Evolutionary conservation across 495 filamentous ascomycete species (phyloP), one percentile per base, ranked within the genome.

Genomic region (Durotheca rogersii): DNA sequence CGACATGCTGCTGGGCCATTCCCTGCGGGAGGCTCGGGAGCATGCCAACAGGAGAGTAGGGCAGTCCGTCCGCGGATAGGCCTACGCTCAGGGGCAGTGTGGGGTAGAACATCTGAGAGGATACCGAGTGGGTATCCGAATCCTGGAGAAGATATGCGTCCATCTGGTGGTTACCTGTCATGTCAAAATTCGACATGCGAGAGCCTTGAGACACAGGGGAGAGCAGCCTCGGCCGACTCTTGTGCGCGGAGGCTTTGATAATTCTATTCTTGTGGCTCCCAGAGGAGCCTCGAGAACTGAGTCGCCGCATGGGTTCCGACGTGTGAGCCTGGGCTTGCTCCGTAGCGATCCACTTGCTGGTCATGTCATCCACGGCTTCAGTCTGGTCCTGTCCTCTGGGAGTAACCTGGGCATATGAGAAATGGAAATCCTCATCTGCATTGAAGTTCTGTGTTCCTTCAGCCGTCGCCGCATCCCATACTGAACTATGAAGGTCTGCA

Each of bases 361-460:
- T 65, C 53, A 70, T 60, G 59, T 75, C 72, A 66, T 76, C 73
- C 58, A 69, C 49, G 59, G 63, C 49, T 41, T 74, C 72, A 59
- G 66, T 57, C 27, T 68, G 73, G 42, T 75, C 73, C 67, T 72
- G 69, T 60, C 62, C 59, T 61, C 67, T 74, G 53, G 74, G 74
- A 43, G 73, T 76, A 60, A 67, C 68, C 56, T 76, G 73, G 58
- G 69, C 72, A 67, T 72, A 75, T 44, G 67, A 61, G 47, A 75
- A 65, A 56, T 70, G 59, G 57, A 65, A 76, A 44, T 78, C 74
- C 66, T 74, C 74, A 30, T 78, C 71, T 67, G 70, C 72, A 53
- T 68, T 69, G 56, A 75, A 76, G 72, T 74, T 75, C 73, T 78
- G 73, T 74, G 72, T 60, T 52, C 72, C 74, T 74, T 76, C 73